Base-by-base conservation (phyloP, 176 grass and related monocot species). In the Oryza longistaminata region DNA sequence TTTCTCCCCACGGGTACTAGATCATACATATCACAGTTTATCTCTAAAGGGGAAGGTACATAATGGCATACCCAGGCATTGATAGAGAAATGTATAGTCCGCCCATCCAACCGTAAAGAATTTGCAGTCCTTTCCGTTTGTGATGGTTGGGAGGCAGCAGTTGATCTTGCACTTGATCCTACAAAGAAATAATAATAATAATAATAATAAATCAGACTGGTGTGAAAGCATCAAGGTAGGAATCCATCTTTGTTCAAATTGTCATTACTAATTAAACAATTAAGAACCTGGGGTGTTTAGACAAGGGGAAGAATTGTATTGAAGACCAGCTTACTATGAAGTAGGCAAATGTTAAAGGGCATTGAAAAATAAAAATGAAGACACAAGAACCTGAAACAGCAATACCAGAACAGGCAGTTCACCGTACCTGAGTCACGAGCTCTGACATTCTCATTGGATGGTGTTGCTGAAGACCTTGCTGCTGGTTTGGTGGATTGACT, bases 31-130 rank as follows among this genome's bases (percentile, higher is more conserved):
- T 67, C 8, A 21, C 2, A 66, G 62, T 73, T 37, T 69, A 27
- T 0, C 39, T 48, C 49, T 61, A 68, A 81, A 76, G 31, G 16
- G 37, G 25, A 15, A 84, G 17, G 10, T 70, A 55, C 44, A 14
- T 80, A 85, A 85, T 73, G 29, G 17, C 82, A 75, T 95, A 98
- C 96, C 93, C 96, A 98, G 82, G 96, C 96, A 89, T 95, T 92
- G 60, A 95, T 81, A 93, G 93, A 82, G 86, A 96, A 95, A 71
- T 90, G 86, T 83, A 98, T 90, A 76, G 93, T 88, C 40, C 85
- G 81, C 73, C 85, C 74, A 80, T 98, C 89, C 39, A 94, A 71
- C 77, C 78, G 44, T 83, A 94, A 81, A 45, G 93, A 88, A 83
- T 83, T 89, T 86, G 84, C 92, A 82, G 72, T 88, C 82, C 87